Percentiles rank a stretch among this genome's conserved stretches.
Conservation (phyloP, 2,329 filamentous ascomycete species). For the Trichoderma oligosporum region DNA sequence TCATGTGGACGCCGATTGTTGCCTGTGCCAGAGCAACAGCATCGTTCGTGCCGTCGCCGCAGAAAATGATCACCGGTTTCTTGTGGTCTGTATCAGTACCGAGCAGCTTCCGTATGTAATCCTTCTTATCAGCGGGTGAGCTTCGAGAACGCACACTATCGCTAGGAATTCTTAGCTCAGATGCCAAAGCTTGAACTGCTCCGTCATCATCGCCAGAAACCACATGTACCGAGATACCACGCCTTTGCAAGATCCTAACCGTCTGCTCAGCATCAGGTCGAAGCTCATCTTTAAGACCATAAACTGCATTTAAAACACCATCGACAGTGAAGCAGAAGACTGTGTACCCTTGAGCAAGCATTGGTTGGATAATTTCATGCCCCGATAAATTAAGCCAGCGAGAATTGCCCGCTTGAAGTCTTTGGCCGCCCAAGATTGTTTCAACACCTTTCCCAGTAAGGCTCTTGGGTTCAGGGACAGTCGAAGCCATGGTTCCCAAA, state of each 20-base stretch:
- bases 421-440: constrained; percentile 26
- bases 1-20: constrained; percentile 67
- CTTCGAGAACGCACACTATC: constrained; percentile 40
- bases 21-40: constrained; percentile 68
- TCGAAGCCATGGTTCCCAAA: constrained; percentile 10
- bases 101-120: constrained; percentile 41
- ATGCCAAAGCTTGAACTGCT: constrained; percentile 43
- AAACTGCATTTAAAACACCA: constrained; percentile 37
- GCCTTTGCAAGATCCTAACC: constrained; percentile 35
- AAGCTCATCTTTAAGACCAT: constrained; percentile 45
- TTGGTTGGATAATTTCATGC: constrained; percentile 31
- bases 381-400: constrained; percentile 42
- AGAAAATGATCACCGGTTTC: constrained; percentile 58
- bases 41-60: constrained; percentile 78
- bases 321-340: constrained; percentile 47
- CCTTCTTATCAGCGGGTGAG: constrained; percentile 45
- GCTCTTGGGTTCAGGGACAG: constrained; percentile 33
- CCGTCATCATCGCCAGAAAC: constrained; percentile 52
- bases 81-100: constrained; percentile 18
- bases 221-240: constrained; percentile 44
- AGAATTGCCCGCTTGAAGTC: constrained; percentile 48
- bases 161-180: constrained; percentile 38
- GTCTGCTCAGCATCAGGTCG: constrained; percentile 40
- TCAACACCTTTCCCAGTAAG: constrained; percentile 48
- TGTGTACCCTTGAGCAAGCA: constrained; percentile 39